Evolutionary conservation across 495 filamentous ascomycete genomes (phyloP), one percentile per base, ranked within the genome.

Genomic region (Neurospora sp.): DNA sequence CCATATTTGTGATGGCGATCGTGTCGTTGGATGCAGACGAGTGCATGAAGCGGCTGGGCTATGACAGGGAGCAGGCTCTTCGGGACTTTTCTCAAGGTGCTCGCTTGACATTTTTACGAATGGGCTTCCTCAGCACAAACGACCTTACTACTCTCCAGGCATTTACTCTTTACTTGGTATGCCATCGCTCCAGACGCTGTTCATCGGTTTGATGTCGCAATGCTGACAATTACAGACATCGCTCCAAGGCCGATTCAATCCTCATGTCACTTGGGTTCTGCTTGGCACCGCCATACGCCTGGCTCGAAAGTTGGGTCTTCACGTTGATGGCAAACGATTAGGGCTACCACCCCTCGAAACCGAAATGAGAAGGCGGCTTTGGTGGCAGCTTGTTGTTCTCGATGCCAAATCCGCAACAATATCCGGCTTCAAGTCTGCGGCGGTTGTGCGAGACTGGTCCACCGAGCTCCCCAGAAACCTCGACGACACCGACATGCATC

Each of bases 321-420:
- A 93, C 76, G 87, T 89, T 12, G 91, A 93, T 72, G 91, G 91
- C 27, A 87, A 89, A 12, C 82, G 86, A 17, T 87, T 92, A 73
- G 87, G 89, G 0, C 86, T 93, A n/a, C 75, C 84, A 5, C 86
- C 90, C 3, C 87, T 88, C 71, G 89, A 92, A 75, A 87, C 90
- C 17, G 91, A 93, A 75, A 89, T 90, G 78, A 85, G 91, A 20
- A 85, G 91, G 70, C 84, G 91, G 1, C 79, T 92, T 42, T 93
- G 91, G 91, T 93, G 90, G 90, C 88, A 90, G 73, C 90, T 93
- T 41, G 82, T 91, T 74, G 84, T 90, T 71, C 87, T 91, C 74
- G 91, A 93, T 71, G 83, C 82, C 39, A 82, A 83, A 72, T 83
- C 81, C 69, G 83, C 86, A 41, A 86, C 91, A 71, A 83, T 91